A percentile compares a stretch with the other conserved stretches of the same genome.
Evolutionary conservation across 2,329 filamentous ascomycete species (phyloP).

Genomic region (Xylariaceae sp.): DNA sequence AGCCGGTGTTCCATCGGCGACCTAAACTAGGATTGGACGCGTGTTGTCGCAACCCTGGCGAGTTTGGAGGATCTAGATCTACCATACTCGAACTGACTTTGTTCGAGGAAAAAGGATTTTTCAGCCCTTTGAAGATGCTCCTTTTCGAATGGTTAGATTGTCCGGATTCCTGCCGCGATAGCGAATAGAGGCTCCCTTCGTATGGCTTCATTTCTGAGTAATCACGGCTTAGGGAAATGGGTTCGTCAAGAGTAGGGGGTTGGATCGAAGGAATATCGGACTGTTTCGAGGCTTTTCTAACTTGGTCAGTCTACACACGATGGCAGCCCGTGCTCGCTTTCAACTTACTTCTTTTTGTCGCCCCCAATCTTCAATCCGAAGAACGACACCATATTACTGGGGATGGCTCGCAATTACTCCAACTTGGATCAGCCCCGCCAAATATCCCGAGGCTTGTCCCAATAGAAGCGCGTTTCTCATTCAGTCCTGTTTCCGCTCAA

Average conservation of each 20-base stretch:
- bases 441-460: not conserved
- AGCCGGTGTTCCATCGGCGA: constrained; percentile 33
- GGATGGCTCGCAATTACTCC: not conserved
- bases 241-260: constrained; percentile 18
- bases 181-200: constrained; percentile 16
- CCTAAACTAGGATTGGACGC: constrained; percentile 30
- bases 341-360: constrained; percentile 50
- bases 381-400: constrained; percentile 48
- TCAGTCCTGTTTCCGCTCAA: not conserved
- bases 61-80: constrained; percentile 40
- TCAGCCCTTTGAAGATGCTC: constrained; percentile 20
- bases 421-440: constrained; percentile 7
- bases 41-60: constrained; percentile 27
- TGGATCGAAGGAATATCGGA: constrained; percentile 22
- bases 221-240: constrained; percentile 7
- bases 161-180: constrained; percentile 38
- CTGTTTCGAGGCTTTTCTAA: constrained; percentile 34
- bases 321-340: constrained; percentile 5
- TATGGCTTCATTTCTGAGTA: constrained; percentile 17
- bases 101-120: constrained; percentile 34
- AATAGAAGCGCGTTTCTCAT: not conserved
- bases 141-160: constrained; percentile 30
- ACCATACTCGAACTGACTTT: constrained; percentile 42
- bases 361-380: constrained; percentile 51
- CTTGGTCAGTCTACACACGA: constrained; percentile 15